Conservation (phyloP, 2,329 filamentous ascomycete species). For the Chrysoporthe deuterocubensis region DNA sequence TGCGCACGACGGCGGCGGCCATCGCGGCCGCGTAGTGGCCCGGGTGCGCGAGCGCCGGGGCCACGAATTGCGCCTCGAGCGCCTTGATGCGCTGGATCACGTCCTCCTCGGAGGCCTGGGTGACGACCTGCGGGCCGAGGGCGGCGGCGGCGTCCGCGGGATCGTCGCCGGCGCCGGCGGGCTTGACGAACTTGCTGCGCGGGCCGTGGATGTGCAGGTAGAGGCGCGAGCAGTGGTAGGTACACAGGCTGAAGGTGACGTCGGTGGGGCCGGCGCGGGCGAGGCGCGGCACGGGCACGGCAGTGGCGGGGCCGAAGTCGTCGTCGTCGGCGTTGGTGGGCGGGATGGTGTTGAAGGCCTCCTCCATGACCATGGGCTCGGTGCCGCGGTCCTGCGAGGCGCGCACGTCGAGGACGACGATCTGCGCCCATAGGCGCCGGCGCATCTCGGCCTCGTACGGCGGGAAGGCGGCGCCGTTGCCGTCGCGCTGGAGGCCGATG, state of each 20-base stretch:
- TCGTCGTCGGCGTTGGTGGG: conserved; percentile 60
- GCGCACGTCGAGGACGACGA: conserved; percentile 63
- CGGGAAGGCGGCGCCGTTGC: conserved; percentile 39
- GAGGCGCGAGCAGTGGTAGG: conserved; percentile 44
- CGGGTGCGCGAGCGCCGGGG: conserved; percentile 36
- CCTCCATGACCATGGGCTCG: conserved; percentile 45
- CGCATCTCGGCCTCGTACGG: conserved; percentile 64
- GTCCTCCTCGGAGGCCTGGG: conserved; percentile 42
- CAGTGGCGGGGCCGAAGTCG: conserved; percentile 48
- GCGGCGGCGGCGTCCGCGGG: not conserved
- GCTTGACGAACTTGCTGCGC: conserved; percentile 30
- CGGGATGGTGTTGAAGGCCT: conserved; percentile 50
- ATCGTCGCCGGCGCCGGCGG: conserved; percentile 24
- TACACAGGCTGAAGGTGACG: conserved; percentile 46
- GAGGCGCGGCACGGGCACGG: conserved; percentile 37
- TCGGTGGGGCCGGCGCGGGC: conserved; percentile 42
- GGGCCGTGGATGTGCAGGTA: conserved; percentile 46
- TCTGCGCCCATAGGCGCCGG: conserved; percentile 64
- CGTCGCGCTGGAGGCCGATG: conserved; percentile 48
- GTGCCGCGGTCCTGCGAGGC: conserved; percentile 59
- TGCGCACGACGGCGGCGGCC: conserved; percentile 45
- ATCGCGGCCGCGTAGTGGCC: conserved; percentile 41
- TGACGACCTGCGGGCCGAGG: conserved; percentile 15
- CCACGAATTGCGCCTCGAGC: conserved; percentile 46
- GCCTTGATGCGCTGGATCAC: conserved; percentile 44